Evolutionary conservation across 2,329 filamentous ascomycete genomes (phyloP).

Genomic region (Leptoxyphium fumago): DNA sequence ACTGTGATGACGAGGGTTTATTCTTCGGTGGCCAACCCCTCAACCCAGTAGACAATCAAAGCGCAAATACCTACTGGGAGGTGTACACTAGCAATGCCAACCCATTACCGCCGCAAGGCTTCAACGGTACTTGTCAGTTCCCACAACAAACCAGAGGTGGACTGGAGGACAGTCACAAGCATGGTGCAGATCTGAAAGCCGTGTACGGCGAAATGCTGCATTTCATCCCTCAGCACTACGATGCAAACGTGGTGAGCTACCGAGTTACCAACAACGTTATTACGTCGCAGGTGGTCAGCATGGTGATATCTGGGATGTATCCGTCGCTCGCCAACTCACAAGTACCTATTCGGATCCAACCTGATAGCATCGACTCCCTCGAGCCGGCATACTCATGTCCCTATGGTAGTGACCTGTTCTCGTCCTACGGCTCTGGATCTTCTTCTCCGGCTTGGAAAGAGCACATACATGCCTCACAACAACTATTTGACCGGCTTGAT

Average conservation of each 20-base stretch:
- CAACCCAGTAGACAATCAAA: slow-evolving; percentile 28
- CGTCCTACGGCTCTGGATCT: slow-evolving; percentile 31
- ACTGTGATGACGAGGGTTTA: slow-evolving; percentile 54
- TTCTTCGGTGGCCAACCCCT: slow-evolving; percentile 54
- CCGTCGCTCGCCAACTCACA: slow-evolving; percentile 16
- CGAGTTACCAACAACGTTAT: slow-evolving; percentile 72
- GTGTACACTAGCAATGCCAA: slow-evolving; percentile 48
- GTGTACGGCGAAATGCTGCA: slow-evolving; percentile 57
- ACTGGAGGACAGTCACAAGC: slow-evolving; percentile 58
- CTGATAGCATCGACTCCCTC: slow-evolving; percentile 51
- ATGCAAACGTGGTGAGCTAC: slow-evolving; percentile 40
- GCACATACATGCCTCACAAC: slow-evolving; percentile 44
- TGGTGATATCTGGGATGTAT: slow-evolving; percentile 60
- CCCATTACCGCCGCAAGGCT: slow-evolving; percentile 51
- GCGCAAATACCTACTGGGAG: slow-evolving; percentile 50
- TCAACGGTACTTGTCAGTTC: slow-evolving; percentile 62
- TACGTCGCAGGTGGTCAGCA: slow-evolving; percentile 65
- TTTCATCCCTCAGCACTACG: slow-evolving; percentile 45
- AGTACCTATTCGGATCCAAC: slow-evolving; percentile 31
- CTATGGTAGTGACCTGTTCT: slow-evolving; percentile 31
- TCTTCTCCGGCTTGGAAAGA: slow-evolving; percentile 41
- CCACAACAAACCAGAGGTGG: slow-evolving; percentile 63
- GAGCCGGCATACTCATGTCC: slow-evolving; percentile 59
- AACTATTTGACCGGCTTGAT: slow-evolving; percentile 48
- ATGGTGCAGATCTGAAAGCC: slow-evolving; percentile 61